Evolutionary conservation across 345 rosid species (phyloP).

Genomic region (Odontarrhena argentea): DNA sequence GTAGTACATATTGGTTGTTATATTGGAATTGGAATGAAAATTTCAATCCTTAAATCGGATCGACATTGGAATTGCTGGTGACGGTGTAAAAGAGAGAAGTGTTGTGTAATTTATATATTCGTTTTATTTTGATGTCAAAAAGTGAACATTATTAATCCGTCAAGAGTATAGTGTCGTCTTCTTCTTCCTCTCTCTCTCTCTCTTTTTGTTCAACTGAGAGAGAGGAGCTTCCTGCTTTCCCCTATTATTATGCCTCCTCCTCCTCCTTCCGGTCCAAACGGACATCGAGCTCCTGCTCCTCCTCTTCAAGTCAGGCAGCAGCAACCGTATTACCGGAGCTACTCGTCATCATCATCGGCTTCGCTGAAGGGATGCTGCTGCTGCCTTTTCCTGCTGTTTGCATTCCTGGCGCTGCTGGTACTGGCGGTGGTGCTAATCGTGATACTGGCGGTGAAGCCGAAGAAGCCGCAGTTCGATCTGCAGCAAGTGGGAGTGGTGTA

Average conservation of each 20-base stretch:
- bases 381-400: conserved; percentile 86
- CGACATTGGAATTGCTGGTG: no score
- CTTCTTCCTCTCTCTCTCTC: background rate
- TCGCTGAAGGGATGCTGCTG: conserved; percentile 97
- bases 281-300: conserved; percentile 28
- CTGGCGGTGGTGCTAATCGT: conserved; percentile 74
- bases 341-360: conserved; percentile 70
- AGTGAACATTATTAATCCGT: no score
- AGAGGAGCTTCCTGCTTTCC: background rate
- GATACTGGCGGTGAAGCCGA: conserved; percentile 91
- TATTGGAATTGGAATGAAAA: no score
- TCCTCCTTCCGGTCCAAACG: conserved; percentile 25
- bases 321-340: conserved; percentile 48
- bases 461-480: conserved; percentile 97
- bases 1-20: no score
- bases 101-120: no score
- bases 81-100: no score
- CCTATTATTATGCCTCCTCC: conserved; percentile 34
- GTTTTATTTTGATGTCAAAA: no score
- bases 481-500: conserved; percentile 91
- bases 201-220: background rate
- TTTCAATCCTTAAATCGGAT: no score
- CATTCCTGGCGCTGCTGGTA: conserved; percentile 73
- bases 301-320: conserved; percentile 38
- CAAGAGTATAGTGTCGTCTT: no score